A percentile compares a stretch with the other conserved stretches of the same genome.
These are phyloP conservation scores for Agrocybe pediades DNA, from an alignment of 768 basidiomycete species.

Conservation along the genomic window DNA sequence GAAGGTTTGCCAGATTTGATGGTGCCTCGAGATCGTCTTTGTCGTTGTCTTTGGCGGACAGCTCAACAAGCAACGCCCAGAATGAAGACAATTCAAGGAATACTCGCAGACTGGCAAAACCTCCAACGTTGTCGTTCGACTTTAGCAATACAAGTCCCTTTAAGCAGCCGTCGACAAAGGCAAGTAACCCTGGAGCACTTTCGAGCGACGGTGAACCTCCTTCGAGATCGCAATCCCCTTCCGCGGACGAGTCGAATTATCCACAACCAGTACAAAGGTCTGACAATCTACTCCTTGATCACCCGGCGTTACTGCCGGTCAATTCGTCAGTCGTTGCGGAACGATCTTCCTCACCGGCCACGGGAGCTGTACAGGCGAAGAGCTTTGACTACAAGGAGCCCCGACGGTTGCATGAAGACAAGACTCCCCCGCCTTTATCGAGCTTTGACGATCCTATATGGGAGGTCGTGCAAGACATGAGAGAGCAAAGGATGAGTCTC, in stretches of 20 bases:
- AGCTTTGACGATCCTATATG: constrained; percentile 76
- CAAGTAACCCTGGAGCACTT: constrained; percentile 9
- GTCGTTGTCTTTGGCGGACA: background rate
- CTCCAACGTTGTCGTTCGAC: constrained; percentile 3
- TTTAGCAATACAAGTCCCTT: constrained; percentile 8
- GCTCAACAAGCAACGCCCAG: background rate
- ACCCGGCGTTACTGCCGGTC: background rate
- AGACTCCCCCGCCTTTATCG: constrained; percentile 61
- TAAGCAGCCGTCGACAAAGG: constrained; percentile 1
- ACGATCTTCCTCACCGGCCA: background rate
- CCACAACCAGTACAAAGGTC: background rate
- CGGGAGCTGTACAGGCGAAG: constrained; percentile 19
- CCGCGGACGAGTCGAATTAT: constrained; percentile 18
- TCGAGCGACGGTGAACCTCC: constrained; percentile 29
- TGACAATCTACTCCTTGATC: background rate
- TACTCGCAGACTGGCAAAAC: background rate
- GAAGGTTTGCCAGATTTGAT: background rate
- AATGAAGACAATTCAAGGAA: background rate
- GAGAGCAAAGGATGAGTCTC: constrained; percentile 94
- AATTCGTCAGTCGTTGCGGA: background rate
- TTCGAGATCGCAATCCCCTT: constrained; percentile 30
- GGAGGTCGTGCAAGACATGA: constrained; percentile 88
- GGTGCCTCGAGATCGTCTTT: background rate
- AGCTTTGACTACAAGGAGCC: constrained; percentile 64
- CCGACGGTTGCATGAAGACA: constrained; percentile 52